phyloP scores from a whole-genome alignment of 129 eudicot genomes.

The Artemisia tridentata region DNA sequence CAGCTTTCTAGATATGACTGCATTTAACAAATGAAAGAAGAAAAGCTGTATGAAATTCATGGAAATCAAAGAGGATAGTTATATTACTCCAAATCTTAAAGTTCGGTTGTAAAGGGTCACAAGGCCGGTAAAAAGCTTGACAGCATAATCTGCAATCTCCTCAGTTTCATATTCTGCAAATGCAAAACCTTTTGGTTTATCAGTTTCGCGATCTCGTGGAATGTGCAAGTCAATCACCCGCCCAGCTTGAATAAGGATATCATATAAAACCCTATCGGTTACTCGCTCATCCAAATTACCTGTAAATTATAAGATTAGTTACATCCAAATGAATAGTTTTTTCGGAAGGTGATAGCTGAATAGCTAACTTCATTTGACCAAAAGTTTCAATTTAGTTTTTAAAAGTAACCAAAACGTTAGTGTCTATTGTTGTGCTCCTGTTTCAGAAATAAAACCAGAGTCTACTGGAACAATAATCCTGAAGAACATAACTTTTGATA shows the following conservation, averaged over 20 bases:
- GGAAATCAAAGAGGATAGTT: slow-evolving; percentile 22
- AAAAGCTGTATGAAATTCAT: background rate
- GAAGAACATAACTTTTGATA: too few species aligned
- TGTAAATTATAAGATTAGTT: slow-evolving; percentile 23
- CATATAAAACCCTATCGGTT: slow-evolving; percentile 84
- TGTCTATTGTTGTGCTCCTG: too few species aligned
- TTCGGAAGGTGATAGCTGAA: background rate
- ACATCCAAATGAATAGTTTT: background rate
- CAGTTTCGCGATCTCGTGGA: slow-evolving; percentile 64
- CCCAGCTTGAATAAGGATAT: slow-evolving; percentile 91
- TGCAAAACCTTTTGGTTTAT: slow-evolving; percentile 78
- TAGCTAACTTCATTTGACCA: background rate
- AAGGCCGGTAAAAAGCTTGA: slow-evolving; percentile 81
- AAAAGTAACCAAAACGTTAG: too few species aligned
- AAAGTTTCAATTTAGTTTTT: background rate
- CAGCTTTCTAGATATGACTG: background rate
- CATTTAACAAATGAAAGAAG: slow-evolving; percentile 1
- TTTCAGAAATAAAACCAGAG: too few species aligned
- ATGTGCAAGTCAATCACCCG: slow-evolving; percentile 73
- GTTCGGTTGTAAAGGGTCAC: slow-evolving; percentile 70
- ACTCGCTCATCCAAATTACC: slow-evolving; percentile 94
- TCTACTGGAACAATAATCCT: too few species aligned
- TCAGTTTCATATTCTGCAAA: slow-evolving; percentile 89
- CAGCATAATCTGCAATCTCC: slow-evolving; percentile 88
- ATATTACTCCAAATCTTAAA: slow-evolving; percentile 65